These are phyloP conservation scores for Lumnitzera littorea DNA, from an alignment of 345 rosid species.

Conservation along the genomic window DNA sequence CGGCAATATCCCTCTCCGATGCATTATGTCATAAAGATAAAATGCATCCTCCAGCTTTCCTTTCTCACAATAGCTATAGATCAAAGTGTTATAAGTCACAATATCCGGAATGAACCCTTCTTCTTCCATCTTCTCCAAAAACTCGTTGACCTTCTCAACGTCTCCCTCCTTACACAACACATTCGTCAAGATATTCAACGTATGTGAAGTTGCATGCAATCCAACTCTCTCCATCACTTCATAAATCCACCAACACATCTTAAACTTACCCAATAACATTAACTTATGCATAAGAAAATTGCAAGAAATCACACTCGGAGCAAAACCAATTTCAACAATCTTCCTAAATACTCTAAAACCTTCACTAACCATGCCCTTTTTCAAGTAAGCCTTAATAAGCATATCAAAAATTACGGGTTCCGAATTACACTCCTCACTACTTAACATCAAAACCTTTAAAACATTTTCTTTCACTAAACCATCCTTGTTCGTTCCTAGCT, in stretches of 20 bases:
- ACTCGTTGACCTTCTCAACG: constrained; percentile 46
- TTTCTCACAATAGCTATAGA: constrained; percentile 64
- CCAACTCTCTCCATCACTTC: constrained; percentile 55
- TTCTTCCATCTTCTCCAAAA: constrained; percentile 91
- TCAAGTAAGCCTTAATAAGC: constrained; percentile 56
- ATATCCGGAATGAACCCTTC: constrained; percentile 90
- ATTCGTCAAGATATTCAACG: constrained; percentile 75
- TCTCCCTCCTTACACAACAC: constrained; percentile 49
- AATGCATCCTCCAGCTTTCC: constrained; percentile 72
- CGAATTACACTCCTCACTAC: constrained; percentile 56
- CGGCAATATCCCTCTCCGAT: constrained; percentile 50
- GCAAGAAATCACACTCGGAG: constrained; percentile 64
- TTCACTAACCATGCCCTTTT: constrained; percentile 35
- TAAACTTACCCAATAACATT: constrained; percentile 39
- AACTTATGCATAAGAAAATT: constrained; percentile 71
- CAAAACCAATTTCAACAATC: constrained; percentile 37
- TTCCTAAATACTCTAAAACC: constrained; percentile 38
- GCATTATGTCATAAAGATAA: constrained; percentile 73
- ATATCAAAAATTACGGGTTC: constrained; percentile 62
- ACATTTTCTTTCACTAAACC: constrained; percentile 20
- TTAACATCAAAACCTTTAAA: constrained; percentile 33
- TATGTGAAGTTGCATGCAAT: constrained; percentile 50
- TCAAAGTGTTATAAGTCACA: constrained; percentile 80
- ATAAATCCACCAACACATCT: constrained; percentile 70
- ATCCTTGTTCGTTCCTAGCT: constrained; percentile 11